phyloP scores from a whole-genome alignment of 2,329 filamentous ascomycete species.

The Fusarium sacchari region DNA sequence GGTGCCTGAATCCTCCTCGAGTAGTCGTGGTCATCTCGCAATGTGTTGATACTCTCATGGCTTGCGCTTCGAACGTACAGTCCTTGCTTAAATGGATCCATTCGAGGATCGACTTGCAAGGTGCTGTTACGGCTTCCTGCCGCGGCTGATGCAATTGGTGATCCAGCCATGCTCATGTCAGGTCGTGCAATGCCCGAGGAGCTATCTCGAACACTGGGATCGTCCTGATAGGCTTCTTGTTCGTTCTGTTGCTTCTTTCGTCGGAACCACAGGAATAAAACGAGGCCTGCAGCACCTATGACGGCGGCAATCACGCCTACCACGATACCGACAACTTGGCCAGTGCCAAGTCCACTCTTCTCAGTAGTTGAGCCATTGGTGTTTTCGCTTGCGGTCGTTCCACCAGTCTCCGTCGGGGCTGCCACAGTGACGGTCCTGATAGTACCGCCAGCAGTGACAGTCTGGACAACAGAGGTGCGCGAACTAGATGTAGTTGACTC shows the following conservation, averaged over 20 bases:
- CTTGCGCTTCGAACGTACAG: constrained; percentile 69
- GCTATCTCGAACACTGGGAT: constrained; percentile 60
- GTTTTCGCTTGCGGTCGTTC: constrained; percentile 33
- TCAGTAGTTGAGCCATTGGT: constrained; percentile 22
- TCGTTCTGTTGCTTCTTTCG: constrained; percentile 57
- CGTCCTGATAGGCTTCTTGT: constrained; percentile 55
- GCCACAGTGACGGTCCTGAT: constrained; percentile 65
- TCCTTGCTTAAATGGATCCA: constrained; percentile 68
- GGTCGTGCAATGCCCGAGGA: constrained; percentile 60
- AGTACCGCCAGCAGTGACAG: constrained; percentile 64
- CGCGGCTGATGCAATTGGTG: constrained; percentile 45
- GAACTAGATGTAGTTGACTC: constrained; percentile 36
- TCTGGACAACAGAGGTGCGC: constrained; percentile 54
- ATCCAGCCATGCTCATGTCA: constrained; percentile 53
- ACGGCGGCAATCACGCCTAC: constrained; percentile 60
- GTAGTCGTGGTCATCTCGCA: constrained; percentile 73
- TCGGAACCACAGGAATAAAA: constrained; percentile 57
- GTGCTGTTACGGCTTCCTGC: constrained; percentile 62
- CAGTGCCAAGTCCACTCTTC: constrained; percentile 52
- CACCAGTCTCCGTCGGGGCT: constrained; percentile 52
- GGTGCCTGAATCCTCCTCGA: constrained; percentile 67
- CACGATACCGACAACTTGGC: constrained; percentile 63
- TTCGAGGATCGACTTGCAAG: constrained; percentile 69
- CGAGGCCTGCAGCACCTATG: constrained; percentile 50
- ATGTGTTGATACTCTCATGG: constrained; percentile 70